Base-by-base conservation (phyloP, 2,329 filamentous ascomycete genomes). In the Ophiostoma perfectum region DNA sequence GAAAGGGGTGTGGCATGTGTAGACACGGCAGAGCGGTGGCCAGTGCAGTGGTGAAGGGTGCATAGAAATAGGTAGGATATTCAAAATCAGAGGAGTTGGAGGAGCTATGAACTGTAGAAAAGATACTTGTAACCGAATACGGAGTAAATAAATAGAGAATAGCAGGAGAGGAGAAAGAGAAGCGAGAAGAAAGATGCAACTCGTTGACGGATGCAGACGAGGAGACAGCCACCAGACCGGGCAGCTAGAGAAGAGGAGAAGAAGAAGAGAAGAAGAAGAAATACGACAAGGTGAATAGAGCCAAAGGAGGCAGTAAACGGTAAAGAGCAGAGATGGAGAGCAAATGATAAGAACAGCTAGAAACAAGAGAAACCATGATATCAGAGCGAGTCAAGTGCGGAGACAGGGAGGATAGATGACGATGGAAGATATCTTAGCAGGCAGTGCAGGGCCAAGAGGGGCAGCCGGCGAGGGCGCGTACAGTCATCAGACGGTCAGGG, bases 361-460 rank as follows among this genome's bases (percentile, higher is more conserved):
- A 49, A 47, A 11, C 11, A 47, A 47, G 18, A 49, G 47, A 55
- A 55, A 36, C 27, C 49, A 16, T 18, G 27, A 55, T 55, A 55
- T 55, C 49, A 27, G 27, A 11, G n/a, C 49, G 49, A 55, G 49
- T 18, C n/a, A 16, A 55, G 49, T 55, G 49, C n/a, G 49, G 49
- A 55, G 49, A 7, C 18, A 55, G 49, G 49, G 49, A 55, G 14
- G 49, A 18, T 55, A 55, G 49, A 55, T 55, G 49, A 55, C 49
- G 49, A 55, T 55, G 49, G 11, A 36, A 18, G n/a, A 55, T 9
- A 55, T 9, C 2, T 8, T 12, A 44, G 42, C 8, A 14, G 49
- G 49, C 49, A 55, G 49, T 55, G 49, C 49, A 55, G 49, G 2
- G n/a, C 45, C 49, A 55, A 55, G 49, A 55, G 49, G 49, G 49